Base-by-base conservation (phyloP, 2,329 filamentous ascomycete species). In the Ophiostoma ips region DNA sequence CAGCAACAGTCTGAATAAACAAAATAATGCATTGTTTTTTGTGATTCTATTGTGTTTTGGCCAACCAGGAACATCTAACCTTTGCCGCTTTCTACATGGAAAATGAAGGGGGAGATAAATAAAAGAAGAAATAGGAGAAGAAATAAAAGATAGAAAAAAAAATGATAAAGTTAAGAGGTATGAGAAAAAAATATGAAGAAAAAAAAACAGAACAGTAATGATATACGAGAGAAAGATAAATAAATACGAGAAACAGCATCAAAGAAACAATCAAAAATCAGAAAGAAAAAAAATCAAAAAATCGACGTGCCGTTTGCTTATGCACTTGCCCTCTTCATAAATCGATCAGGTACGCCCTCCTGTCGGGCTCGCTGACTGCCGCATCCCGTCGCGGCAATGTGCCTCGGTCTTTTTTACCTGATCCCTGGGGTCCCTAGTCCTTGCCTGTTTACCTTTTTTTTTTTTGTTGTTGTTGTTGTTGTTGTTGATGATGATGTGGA, bases 1-100 rank as follows among this genome's bases (percentile, higher is more conserved):
- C n/a, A n/a, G n/a, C n/a, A n/a, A n/a, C n/a, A n/a, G n/a, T n/a
- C n/a, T n/a, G n/a, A 44, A 45, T 44, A 37, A 28, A 43, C 28
- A 31, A 40, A 52, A 44, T 19, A 53, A 15, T 40, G 53, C 45
- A 50, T 43, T 28, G 24, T 28, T 28, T n/a, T 28, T 28, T 28
- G 24, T 28, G 24, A 28, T 8, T 28, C 24, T 28, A 28, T 28
- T 34, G 33, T 34, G 33, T n/a, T 34, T 34, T 34, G 5, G 11
- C 33, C 3, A n/a, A 34, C 33, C 33, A 34, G 10, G 33, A 12
- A 33, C 24, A 28, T 28, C 24, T 28, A 28, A 28, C 24, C 24
- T 28, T 5, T 28, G 24, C 24, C n/a, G 35, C 15, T 40, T 24
- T 21, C 19, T 40, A 40, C 9, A 21, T 40, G 8, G 31, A 28